A percentile compares a stretch with the other conserved stretches of the same genome.
Evolutionary conservation across 148 eudicot species (phyloP).

Genomic region (Nyssa sinensis): DNA sequence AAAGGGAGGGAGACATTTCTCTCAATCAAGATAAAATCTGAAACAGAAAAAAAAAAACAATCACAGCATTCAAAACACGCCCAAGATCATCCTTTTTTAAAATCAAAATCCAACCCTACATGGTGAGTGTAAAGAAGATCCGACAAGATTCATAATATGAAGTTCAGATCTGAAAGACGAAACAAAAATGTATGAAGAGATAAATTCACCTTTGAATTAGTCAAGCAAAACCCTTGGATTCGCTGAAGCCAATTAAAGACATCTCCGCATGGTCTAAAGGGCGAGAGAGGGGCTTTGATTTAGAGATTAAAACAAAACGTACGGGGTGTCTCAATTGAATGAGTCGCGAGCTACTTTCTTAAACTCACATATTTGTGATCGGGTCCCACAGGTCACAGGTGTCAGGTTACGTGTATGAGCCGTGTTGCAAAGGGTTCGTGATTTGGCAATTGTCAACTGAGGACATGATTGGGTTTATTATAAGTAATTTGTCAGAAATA

Average conservation of each 20-base stretch:
- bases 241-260: neutral
- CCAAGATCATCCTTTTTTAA: neutral
- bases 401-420: too few species aligned
- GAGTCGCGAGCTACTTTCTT: neutral
- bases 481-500: too few species aligned
- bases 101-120: neutral
- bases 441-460: too few species aligned
- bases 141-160: neutral
- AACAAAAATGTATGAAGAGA: neutral
- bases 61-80: neutral
- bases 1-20: neutral
- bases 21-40: neutral
- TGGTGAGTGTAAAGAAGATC: neutral
- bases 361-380: neutral
- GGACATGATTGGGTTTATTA: too few species aligned
- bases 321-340: neutral
- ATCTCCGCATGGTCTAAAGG: neutral
- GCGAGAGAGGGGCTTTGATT: neutral
- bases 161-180: constrained; percentile 1
- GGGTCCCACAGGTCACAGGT: neutral
- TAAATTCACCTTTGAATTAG: neutral
- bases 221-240: neutral
- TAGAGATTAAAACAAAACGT: neutral
- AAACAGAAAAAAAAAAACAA: neutral
- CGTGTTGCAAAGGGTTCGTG: too few species aligned